Base-by-base conservation (phyloP, 176 grass and related monocot species). In the Rhynchospora breviuscula region DNA sequence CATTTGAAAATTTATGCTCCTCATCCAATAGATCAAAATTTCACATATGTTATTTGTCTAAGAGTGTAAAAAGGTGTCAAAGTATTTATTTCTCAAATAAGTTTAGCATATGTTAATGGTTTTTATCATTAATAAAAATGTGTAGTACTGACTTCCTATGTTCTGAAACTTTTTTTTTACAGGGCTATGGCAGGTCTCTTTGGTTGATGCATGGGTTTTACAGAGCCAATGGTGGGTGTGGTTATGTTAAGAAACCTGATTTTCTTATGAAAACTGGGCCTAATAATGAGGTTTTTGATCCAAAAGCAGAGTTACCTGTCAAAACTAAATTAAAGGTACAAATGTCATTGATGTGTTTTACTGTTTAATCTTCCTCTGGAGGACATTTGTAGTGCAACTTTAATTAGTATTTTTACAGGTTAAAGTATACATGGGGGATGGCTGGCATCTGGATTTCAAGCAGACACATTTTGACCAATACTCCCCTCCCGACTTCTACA, bases 181-280 rank as follows among this genome's bases (percentile, higher is more conserved):
- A 98, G 95, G 92, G 95, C 79, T 82, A 98, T 71, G 95, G 95
- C 70, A 91, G 95, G 83, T 88, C 95, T 54, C 92, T 98, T 80
- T 98, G 95, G 95, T 86, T 98, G 69, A 98, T 98, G 95, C 88
- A 90, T 68, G 92, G 95, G 18, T 98, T 98, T 67, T 98, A 91
- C 69, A 93, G 86, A 87, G 90, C 95, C 47, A 98, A 98, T 5
- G 95, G 92, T 31, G 85, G 92, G 23, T 94, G 95, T 21, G 95
- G 95, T 79, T 98, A 93, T 48, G 90, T 98, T 69, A 94, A 93
- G 77, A 98, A 98, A 89, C 95, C 95, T 43, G 90, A 94, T 68
- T 98, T 98, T 85, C 84, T 98, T 47, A 88, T 98, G 90, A 88
- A 89, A 88, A 83, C 71, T 69, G 91, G 85, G 79, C 84, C 89